Conservation (phyloP, 345 rosid genomes). For the Eucalyptus microcorys region DNA sequence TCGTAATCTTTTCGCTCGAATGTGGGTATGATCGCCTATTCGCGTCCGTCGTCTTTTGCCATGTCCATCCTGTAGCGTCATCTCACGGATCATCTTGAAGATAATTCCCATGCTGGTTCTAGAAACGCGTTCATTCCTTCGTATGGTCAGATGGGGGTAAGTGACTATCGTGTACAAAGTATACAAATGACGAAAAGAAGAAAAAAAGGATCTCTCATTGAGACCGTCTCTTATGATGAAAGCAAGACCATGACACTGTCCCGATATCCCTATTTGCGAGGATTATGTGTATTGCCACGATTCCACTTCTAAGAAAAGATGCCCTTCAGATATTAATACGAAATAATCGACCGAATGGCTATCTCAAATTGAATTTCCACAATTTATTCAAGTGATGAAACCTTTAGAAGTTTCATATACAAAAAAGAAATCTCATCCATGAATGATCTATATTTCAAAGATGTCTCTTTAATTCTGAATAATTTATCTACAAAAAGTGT, state of each 20-base stretch:
- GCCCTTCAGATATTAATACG: background rate
- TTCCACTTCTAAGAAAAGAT: background rate
- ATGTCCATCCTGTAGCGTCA: background rate
- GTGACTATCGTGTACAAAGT: background rate
- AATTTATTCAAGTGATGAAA: background rate
- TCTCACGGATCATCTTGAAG: background rate
- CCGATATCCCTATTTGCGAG: background rate
- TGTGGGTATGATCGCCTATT: background rate
- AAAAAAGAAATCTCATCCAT: background rate
- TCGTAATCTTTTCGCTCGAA: background rate
- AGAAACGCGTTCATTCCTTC: background rate
- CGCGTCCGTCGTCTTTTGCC: background rate
- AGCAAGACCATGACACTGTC: background rate
- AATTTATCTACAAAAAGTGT: background rate
- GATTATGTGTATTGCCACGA: background rate
- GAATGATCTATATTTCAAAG: background rate
- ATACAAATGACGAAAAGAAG: rapidly evolving
- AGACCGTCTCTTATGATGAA: background rate
- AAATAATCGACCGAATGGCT: background rate
- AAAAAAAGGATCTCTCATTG: background rate
- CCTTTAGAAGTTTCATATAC: background rate
- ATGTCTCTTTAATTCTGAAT: background rate
- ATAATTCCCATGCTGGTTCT: background rate
- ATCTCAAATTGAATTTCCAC: background rate
- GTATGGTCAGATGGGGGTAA: background rate